Conservation (phyloP, 2,329 filamentous ascomycete species). For the Fusarium succisae region DNA sequence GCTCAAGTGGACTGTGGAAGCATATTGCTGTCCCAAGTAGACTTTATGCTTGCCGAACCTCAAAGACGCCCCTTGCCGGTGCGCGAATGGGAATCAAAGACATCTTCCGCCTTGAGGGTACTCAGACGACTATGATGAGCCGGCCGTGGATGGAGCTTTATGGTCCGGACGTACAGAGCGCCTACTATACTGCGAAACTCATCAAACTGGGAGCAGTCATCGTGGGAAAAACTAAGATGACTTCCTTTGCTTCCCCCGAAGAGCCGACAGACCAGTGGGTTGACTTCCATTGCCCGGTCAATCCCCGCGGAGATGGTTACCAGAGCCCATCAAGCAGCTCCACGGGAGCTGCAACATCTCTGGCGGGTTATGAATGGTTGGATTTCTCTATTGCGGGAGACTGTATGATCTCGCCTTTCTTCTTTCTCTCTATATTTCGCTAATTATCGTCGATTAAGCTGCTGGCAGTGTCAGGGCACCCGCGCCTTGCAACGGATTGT, state of each 20-base stretch:
- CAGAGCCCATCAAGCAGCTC: not conserved
- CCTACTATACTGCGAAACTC: not conserved
- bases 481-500: not conserved
- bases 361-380: not conserved
- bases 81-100: not conserved
- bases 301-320: not conserved
- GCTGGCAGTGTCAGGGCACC: not conserved
- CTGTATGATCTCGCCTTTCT: not conserved
- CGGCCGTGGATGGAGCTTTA: not conserved
- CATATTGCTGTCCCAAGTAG: accelerated
- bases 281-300: not conserved
- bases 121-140: not conserved
- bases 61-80: accelerated
- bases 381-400: not conserved
- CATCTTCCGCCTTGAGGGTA: accelerated
- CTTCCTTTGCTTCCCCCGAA: accelerated
- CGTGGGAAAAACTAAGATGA: not conserved
- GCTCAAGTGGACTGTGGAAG: not conserved
- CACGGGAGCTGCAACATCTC: accelerated
- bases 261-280: not conserved
- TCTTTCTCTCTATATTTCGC: not conserved
- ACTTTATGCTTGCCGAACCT: accelerated
- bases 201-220: accelerated
- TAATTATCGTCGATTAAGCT: not conserved
- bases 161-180: not conserved